A percentile compares a stretch with the other conserved stretches of the same genome.
Evolutionary conservation across 441 rosid species (phyloP).

Genomic region (Pelargonium myrrhifolium): DNA sequence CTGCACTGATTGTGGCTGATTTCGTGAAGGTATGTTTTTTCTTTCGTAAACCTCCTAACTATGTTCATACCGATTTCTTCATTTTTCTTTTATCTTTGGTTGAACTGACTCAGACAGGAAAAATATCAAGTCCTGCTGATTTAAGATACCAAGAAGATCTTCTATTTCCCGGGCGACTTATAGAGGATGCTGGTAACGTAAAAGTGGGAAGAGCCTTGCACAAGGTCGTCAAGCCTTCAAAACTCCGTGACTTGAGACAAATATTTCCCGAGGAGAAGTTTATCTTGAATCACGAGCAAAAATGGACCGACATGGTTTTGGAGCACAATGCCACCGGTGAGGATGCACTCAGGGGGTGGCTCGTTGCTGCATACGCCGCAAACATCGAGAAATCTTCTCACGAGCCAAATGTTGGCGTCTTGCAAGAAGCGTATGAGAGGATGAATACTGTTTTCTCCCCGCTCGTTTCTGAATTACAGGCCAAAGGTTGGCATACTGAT

Average conservation of each 20-base stretch:
- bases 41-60: constrained; percentile 8
- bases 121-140: constrained; percentile 77
- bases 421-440: constrained; percentile 59
- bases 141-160: constrained; percentile 72
- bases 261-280: constrained; percentile 70
- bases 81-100: constrained; percentile 15
- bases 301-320: constrained; percentile 65
- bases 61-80: constrained; percentile 6
- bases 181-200: constrained; percentile 78
- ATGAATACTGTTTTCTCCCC: constrained; percentile 48
- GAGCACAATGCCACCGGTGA: constrained; percentile 78
- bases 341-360: constrained; percentile 95
- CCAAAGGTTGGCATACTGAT: constrained; percentile 91
- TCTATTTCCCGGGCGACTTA: constrained; percentile 65
- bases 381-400: constrained; percentile 31
- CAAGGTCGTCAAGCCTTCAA: constrained; percentile 60
- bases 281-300: constrained; percentile 42
- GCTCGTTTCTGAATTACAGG: constrained; percentile 53
- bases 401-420: constrained; percentile 24
- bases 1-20: constrained; percentile 80
- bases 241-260: constrained; percentile 44
- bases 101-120: constrained; percentile 48
- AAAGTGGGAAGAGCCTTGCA: constrained; percentile 74
- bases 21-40: constrained; percentile 54
- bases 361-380: constrained; percentile 71